phyloP scores from a whole-genome alignment of 306 rosid species.

The barrel medic (Medicago truncatula) region DNA sequence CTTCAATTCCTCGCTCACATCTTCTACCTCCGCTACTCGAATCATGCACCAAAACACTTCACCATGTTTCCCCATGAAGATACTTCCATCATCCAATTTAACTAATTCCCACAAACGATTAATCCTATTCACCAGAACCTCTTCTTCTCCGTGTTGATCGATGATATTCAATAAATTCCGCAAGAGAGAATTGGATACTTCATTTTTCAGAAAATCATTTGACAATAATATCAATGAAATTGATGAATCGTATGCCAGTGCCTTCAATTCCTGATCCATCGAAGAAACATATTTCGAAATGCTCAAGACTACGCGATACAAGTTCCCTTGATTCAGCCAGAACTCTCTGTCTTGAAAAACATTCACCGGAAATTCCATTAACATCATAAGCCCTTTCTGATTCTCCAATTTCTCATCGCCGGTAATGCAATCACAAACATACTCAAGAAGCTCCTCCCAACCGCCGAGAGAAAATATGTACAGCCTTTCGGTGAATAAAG shows the following conservation, averaged over 20 bases:
- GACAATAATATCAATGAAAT: background rate
- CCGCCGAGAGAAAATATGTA: background rate
- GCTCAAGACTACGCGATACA: background rate
- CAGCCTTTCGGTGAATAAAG: background rate
- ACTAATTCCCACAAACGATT: background rate
- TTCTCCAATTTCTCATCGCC: background rate
- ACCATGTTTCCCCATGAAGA: background rate
- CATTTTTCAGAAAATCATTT: background rate
- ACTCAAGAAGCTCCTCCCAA: conserved; percentile 39
- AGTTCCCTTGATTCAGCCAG: background rate
- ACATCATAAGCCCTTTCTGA: conserved; percentile 19
- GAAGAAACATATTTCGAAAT: background rate
- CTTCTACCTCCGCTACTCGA: background rate
- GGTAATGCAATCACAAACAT: background rate
- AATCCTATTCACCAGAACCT: background rate
- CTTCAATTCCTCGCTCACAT: background rate
- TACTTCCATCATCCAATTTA: background rate
- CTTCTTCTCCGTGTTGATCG: background rate
- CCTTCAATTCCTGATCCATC: background rate
- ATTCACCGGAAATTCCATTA: background rate
- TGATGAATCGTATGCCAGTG: background rate
- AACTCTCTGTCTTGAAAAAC: background rate
- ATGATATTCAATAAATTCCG: background rate
- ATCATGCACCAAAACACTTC: conserved; percentile 27
- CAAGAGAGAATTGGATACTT: background rate